phyloP scores from a whole-genome alignment of 257 asterid genomes.

The Solanum chiquidenum region DNA sequence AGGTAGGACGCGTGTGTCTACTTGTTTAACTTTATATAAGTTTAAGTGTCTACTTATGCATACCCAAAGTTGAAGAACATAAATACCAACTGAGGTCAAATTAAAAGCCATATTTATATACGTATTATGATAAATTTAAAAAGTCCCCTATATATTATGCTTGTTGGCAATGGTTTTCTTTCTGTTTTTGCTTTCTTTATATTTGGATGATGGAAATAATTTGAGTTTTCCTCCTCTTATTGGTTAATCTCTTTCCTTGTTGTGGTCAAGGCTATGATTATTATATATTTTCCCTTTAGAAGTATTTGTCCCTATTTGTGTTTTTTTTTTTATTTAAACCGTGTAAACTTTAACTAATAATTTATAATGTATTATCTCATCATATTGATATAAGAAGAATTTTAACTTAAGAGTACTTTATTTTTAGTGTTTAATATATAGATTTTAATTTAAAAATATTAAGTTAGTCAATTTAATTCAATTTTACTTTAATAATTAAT shows the following conservation, averaged over 20 bases:
- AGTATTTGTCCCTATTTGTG: not conserved
- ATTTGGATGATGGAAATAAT: not conserved
- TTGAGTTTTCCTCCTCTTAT: not conserved
- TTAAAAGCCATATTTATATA: not conserved
- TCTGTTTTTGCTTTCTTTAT: not conserved
- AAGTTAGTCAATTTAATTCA: not conserved
- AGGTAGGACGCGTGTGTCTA: not conserved
- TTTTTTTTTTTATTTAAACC: too few species aligned
- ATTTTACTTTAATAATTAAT: not conserved
- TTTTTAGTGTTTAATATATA: too few species aligned
- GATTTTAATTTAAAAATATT: too few species aligned
- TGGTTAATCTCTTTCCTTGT: constrained; percentile 2
- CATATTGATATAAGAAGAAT: too few species aligned
- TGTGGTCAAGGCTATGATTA: constrained; percentile 14
- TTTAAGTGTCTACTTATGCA: not conserved
- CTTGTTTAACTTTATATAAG: not conserved
- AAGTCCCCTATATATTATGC: not conserved
- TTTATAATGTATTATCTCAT: too few species aligned
- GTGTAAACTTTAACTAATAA: not conserved
- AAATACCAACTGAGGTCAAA: not conserved
- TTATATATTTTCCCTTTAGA: constrained; percentile 1
- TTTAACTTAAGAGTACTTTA: too few species aligned
- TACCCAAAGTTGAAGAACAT: not conserved
- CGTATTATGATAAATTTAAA: not conserved
- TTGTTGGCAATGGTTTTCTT: not conserved